phyloP scores from a whole-genome alignment of 768 basidiomycete genomes.

The Termitomyces sp. region DNA sequence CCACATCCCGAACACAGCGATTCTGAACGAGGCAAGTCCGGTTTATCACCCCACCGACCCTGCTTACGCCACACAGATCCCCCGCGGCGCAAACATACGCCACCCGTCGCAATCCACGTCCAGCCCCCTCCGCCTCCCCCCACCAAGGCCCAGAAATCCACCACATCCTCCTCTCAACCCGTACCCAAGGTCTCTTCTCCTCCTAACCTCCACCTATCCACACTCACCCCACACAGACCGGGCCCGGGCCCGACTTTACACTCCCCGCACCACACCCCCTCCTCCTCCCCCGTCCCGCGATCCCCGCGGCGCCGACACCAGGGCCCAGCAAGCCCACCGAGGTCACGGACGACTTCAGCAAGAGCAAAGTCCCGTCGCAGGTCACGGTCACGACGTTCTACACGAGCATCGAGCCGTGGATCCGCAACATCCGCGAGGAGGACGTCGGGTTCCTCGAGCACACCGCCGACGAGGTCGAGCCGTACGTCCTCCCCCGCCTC shows the following conservation, averaged over 20 bases:
- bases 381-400: conserved; percentile 75
- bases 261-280: conserved; percentile 48
- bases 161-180: conserved; percentile 28
- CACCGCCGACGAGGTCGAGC: conserved; percentile 85
- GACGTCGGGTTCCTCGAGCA: conserved; percentile 92
- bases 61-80: conserved; percentile 31
- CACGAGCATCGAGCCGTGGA: conserved; percentile 83
- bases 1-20: conserved; percentile 63
- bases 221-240: conserved; percentile 15
- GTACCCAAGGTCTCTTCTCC: conserved; percentile 17
- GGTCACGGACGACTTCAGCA: conserved; percentile 87
- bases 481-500: conserved; percentile 80
- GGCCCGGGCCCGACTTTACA: conserved; percentile 54
- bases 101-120: conserved; percentile 29
- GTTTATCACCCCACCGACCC: background rate
- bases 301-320: conserved; percentile 60
- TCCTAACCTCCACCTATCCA: background rate
- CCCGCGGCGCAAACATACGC: conserved; percentile 55
- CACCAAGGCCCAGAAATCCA: conserved; percentile 51
- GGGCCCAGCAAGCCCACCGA: conserved; percentile 82
- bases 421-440: conserved; percentile 88
- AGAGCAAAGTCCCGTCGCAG: conserved; percentile 73
- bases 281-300: conserved; percentile 56
- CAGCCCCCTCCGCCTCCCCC: conserved; percentile 33
- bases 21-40: conserved; percentile 45